Conservation (phyloP, 345 rosid species). For the Laguncularia racemosa region DNA sequence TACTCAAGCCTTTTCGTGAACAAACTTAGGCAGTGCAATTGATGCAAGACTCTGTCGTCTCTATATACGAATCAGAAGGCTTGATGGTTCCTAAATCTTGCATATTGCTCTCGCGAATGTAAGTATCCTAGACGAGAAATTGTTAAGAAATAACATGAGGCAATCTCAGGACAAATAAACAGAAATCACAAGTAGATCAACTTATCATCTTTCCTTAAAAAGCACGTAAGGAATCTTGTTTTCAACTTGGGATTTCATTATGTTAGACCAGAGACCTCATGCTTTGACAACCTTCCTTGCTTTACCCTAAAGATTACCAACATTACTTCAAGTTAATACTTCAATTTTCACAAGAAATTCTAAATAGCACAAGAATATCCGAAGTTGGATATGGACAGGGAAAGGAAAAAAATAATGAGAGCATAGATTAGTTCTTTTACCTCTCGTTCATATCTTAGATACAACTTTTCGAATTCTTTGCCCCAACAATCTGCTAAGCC, state of each 20-base stretch:
- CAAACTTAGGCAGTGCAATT: slow-evolving; percentile 79
- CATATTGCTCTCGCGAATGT: slow-evolving; percentile 87
- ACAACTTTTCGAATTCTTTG: slow-evolving; percentile 58
- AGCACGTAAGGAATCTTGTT: slow-evolving; percentile 96
- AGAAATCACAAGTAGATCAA: too few relatives aligned
- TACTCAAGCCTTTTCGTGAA: slow-evolving; percentile 57
- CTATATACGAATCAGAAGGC: slow-evolving; percentile 85
- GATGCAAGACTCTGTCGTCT: slow-evolving; percentile 83
- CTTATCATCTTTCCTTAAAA: slow-evolving; percentile 46
- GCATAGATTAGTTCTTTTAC: slow-evolving; percentile 17
- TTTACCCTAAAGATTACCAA: slow-evolving; percentile 41
- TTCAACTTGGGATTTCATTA: slow-evolving; percentile 77
- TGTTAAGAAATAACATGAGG: too few relatives aligned
- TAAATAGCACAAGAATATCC: too few relatives aligned
- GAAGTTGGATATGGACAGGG: too few relatives aligned
- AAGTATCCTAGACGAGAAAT: slow-evolving; percentile 60
- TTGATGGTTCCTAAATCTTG: slow-evolving; percentile 92
- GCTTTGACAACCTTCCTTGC: slow-evolving; percentile 87
- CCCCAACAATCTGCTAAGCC: slow-evolving; percentile 93
- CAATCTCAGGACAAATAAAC: too few relatives aligned
- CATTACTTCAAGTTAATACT: too few relatives aligned
- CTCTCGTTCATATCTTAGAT: slow-evolving; percentile 52
- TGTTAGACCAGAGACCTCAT: slow-evolving; percentile 74
- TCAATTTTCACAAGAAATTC: background rate
- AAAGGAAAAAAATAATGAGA: background rate